Evolutionary conservation across 768 basidiomycete species (phyloP).

Genomic region (Auricularia cornea): DNA sequence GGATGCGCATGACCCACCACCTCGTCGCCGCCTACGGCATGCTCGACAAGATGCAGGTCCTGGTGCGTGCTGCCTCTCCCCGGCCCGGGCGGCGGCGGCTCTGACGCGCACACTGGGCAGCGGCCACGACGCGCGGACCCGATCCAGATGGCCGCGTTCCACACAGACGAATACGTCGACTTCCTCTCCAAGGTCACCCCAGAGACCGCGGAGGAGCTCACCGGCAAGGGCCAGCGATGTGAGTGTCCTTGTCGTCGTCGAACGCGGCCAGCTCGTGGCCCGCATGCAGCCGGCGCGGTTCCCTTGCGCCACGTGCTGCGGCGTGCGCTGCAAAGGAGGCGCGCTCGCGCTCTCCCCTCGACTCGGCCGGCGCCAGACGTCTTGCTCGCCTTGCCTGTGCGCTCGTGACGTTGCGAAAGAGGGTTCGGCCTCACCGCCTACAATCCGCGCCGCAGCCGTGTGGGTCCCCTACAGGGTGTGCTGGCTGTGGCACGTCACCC

Average conservation of each 20-base stretch:
- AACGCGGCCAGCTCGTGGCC: too few species aligned
- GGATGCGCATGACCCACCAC: conserved; percentile 91
- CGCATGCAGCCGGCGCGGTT: too few species aligned
- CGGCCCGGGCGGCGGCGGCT: background rate
- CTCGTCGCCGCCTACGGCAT: conserved; percentile 85
- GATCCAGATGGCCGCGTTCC: conserved; percentile 84
- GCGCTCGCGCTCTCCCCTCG: too few species aligned
- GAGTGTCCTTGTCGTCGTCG: conserved; percentile 27
- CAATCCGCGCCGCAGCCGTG: too few species aligned
- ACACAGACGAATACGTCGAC: conserved; percentile 97
- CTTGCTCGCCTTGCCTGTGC: too few species aligned
- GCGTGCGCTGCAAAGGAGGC: too few species aligned
- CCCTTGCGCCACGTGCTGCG: too few species aligned
- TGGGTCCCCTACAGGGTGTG: too few species aligned
- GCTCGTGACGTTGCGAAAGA: too few species aligned
- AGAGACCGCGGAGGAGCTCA: conserved; percentile 81
- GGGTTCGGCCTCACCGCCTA: too few species aligned
- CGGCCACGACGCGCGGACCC: conserved; percentile 62
- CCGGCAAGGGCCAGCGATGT: conserved; percentile 82
- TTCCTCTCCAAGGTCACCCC: conserved; percentile 84
- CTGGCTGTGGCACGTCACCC: too few species aligned
- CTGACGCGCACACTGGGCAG: conserved; percentile 26
- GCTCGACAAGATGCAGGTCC: conserved; percentile 87
- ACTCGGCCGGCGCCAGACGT: too few species aligned
- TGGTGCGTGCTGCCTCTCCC: conserved; percentile 42